Percentiles rank a stretch among this genome's conserved stretches.
Conservation (phyloP, 176 grass and related monocot genomes). For the Coix lacrymajobi region DNA sequence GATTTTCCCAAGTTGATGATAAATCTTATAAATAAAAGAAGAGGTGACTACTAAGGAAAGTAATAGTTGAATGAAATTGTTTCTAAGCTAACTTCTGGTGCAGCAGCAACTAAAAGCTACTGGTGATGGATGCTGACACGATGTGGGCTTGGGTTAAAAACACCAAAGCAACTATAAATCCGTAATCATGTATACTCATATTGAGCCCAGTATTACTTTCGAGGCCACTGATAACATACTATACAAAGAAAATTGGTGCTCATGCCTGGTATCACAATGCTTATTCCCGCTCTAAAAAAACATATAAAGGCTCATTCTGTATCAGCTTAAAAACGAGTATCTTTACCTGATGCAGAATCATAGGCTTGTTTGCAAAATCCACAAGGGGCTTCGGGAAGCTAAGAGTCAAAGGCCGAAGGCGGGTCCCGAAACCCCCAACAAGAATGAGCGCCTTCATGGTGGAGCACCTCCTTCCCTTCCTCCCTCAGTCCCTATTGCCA, state of each 20-base stretch:
- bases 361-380: constrained; percentile 94
- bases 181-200: background rate
- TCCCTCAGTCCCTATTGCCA: background rate
- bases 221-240: background rate
- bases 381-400: constrained; percentile 93
- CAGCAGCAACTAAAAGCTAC: background rate
- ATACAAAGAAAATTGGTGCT: background rate
- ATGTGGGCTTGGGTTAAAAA: background rate
- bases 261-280: background rate
- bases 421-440: constrained; percentile 90
- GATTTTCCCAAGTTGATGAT: background rate
- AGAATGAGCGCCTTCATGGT: constrained; percentile 92
- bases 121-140: background rate
- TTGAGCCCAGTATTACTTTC: background rate
- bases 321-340: background rate
- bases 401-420: constrained; percentile 79
- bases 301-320: background rate
- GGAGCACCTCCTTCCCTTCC: background rate
- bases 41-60: background rate
- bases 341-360: constrained; percentile 94
- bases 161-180: background rate
- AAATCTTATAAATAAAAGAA: background rate
- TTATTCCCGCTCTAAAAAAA: background rate
- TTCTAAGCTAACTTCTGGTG: background rate
- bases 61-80: background rate